Conservation (phyloP, 2,329 filamentous ascomycete genomes). For the Colletotrichum acutatum region DNA sequence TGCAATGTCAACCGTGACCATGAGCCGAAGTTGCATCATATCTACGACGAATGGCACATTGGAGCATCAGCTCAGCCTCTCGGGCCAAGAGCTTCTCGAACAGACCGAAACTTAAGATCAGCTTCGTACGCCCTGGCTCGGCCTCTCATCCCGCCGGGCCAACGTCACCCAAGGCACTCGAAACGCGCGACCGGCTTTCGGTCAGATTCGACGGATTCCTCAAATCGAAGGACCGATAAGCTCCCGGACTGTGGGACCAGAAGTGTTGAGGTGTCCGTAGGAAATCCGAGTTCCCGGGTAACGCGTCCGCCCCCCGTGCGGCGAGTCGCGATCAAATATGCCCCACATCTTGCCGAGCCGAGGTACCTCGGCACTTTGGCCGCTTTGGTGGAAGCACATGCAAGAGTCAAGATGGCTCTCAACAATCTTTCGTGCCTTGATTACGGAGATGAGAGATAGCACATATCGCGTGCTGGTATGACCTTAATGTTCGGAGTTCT, state of each 20-base stretch:
- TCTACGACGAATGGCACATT: not conserved
- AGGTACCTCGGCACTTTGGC: conserved; percentile 22
- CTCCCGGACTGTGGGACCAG: not conserved
- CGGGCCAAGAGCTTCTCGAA: not conserved
- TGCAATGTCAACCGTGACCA: too few species aligned
- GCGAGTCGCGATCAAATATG: not conserved
- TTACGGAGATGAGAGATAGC: not conserved
- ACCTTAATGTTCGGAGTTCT: too few species aligned
- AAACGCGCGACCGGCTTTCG: not conserved
- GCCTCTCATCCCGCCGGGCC: not conserved
- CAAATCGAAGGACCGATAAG: not conserved
- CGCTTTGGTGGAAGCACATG: conserved; percentile 9
- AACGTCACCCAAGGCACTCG: not conserved
- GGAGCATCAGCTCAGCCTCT: not conserved
- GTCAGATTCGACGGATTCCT: not conserved
- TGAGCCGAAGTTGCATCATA: too few species aligned
- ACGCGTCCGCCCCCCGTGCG: not conserved
- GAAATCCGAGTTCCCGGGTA: not conserved
- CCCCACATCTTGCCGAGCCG: conserved; percentile 20
- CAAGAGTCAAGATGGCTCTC: not conserved
- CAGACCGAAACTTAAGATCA: not conserved
- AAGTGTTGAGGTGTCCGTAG: too few species aligned
- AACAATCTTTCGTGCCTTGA: not conserved
- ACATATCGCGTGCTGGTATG: not conserved
- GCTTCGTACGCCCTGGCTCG: not conserved